A percentile compares a stretch with the other conserved stretches of the same genome.
phyloP scores from a whole-genome alignment of 345 rosid species.

The Syzygium jambos region DNA sequence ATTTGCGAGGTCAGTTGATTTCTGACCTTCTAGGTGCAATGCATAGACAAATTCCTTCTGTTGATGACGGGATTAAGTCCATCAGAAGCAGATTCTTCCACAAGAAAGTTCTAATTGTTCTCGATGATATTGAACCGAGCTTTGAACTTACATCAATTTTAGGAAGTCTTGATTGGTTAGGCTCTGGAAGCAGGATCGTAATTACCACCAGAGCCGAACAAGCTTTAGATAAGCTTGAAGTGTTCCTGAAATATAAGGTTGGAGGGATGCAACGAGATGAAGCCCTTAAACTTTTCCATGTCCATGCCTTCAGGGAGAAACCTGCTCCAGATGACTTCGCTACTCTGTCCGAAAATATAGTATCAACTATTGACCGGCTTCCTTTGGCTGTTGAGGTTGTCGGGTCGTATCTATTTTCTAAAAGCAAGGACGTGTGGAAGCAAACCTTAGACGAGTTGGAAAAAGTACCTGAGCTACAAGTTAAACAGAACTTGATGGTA shows the following conservation, averaged over 20 bases:
- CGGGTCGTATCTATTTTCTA: background rate
- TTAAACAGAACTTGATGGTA: background rate
- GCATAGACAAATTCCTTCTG: background rate
- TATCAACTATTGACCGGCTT: background rate
- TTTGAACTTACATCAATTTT: background rate
- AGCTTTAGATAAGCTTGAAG: background rate
- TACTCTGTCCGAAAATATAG: rapidly evolving
- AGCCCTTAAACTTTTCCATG: background rate
- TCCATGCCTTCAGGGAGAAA: background rate
- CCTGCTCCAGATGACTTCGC: background rate
- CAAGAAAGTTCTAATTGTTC: background rate
- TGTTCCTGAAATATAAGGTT: background rate
- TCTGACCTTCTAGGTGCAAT: background rate
- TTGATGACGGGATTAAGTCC: background rate
- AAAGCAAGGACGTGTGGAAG: background rate
- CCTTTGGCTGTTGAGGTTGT: background rate
- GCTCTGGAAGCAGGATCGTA: background rate
- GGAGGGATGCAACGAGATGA: background rate
- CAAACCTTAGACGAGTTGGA: background rate
- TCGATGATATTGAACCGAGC: background rate
- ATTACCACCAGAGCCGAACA: background rate
- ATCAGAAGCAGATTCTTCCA: background rate
- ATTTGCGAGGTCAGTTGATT: background rate
- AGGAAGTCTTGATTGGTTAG: background rate
- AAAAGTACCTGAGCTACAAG: background rate